Conservation (phyloP, 805 yeast species). For the Teunomyces lycoperdinae region DNA sequence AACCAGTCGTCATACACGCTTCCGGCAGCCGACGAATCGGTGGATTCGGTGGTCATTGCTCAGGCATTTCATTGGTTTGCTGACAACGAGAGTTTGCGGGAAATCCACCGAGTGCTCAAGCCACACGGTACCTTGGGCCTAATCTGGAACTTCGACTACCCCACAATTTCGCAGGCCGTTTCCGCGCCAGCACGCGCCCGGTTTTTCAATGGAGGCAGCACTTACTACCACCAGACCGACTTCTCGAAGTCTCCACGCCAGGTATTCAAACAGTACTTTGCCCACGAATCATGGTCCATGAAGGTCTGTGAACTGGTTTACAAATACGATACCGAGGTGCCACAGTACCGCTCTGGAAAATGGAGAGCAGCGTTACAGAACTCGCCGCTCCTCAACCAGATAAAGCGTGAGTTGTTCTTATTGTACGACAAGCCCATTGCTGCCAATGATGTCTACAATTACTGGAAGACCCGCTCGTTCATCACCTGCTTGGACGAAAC, state of each 20-base stretch:
- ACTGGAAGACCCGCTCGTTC: constrained; percentile 56
- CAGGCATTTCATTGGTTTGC: constrained; percentile 71
- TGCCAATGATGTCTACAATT: constrained; percentile 39
- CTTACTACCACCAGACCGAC: constrained; percentile 3
- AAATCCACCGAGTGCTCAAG: constrained; percentile 50
- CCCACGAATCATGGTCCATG: constrained; percentile 35
- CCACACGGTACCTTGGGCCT: constrained; percentile 48
- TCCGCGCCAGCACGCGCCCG: not conserved
- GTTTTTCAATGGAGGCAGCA: constrained; percentile 7
- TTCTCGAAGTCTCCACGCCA: constrained; percentile 1
- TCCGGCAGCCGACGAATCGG: constrained; percentile 43
- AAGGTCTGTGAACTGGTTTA: constrained; percentile 32
- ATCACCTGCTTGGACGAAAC: constrained; percentile 43
- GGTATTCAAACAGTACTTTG: constrained; percentile 14
- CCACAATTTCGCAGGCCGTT: constrained; percentile 2
- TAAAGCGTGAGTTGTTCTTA: constrained; percentile 30
- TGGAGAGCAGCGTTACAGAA: constrained; percentile 43
- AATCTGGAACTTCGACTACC: constrained; percentile 57
- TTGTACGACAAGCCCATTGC: constrained; percentile 28
- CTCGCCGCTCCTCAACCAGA: constrained; percentile 5
- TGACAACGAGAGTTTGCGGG: constrained; percentile 46
- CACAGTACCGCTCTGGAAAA: constrained; percentile 50
- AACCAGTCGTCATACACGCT: constrained; percentile 45
- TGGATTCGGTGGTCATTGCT: constrained; percentile 52
- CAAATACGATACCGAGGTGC: constrained; percentile 43